Evolutionary conservation across 2,329 filamentous ascomycete species (phyloP).

Genomic region (Akanthomyces uredinophilus): DNA sequence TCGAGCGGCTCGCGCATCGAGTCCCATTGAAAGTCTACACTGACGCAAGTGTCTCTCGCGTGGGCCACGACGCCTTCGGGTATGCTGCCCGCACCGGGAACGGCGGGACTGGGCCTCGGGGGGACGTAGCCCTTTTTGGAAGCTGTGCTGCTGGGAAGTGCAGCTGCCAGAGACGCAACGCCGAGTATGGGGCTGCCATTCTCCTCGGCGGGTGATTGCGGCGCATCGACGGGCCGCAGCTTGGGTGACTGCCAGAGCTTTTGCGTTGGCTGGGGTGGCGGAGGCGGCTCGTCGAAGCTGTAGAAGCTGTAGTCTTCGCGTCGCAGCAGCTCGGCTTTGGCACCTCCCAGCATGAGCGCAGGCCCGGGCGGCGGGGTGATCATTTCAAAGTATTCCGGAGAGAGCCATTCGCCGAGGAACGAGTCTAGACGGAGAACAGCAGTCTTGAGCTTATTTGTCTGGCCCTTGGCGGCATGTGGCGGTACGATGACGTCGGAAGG

Average conservation of each 20-base stretch:
- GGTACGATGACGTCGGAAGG: slow-evolving; percentile 32
- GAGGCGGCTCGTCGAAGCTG: slow-evolving; percentile 20
- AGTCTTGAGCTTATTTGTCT: slow-evolving; percentile 41
- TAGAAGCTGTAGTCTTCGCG: slow-evolving; percentile 62
- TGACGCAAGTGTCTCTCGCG: slow-evolving; percentile 77
- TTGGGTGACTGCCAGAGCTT: slow-evolving; percentile 9
- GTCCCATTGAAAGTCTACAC: slow-evolving; percentile 95
- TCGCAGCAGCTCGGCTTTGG: slow-evolving; percentile 80
- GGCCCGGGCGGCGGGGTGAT: slow-evolving; percentile 87
- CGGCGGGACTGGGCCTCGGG: slow-evolving; percentile 75
- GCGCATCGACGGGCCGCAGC: slow-evolving; percentile 14
- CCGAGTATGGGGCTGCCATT: slow-evolving; percentile 22
- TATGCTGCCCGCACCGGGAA: slow-evolving; percentile 75
- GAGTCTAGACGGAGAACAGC: slow-evolving; percentile 76
- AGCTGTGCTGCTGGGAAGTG: slow-evolving; percentile 27
- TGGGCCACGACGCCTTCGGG: slow-evolving; percentile 86
- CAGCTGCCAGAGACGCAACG: slow-evolving; percentile 29
- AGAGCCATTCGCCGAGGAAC: slow-evolving; percentile 93
- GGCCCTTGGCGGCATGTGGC: slow-evolving; percentile 23
- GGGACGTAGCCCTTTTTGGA: slow-evolving; percentile 57
- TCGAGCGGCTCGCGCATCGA: slow-evolving; percentile 72
- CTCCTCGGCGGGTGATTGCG: slow-evolving; percentile 22
- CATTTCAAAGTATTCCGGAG: slow-evolving; percentile 85
- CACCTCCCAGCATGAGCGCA: slow-evolving; percentile 78
- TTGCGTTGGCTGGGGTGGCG: slow-evolving; percentile 18